Percentiles rank a stretch among this genome's conserved stretches.
These are phyloP conservation scores for Candida tropicalis DNA, from an alignment of 1,139 yeast genomes.

Conservation along the genomic window DNA sequence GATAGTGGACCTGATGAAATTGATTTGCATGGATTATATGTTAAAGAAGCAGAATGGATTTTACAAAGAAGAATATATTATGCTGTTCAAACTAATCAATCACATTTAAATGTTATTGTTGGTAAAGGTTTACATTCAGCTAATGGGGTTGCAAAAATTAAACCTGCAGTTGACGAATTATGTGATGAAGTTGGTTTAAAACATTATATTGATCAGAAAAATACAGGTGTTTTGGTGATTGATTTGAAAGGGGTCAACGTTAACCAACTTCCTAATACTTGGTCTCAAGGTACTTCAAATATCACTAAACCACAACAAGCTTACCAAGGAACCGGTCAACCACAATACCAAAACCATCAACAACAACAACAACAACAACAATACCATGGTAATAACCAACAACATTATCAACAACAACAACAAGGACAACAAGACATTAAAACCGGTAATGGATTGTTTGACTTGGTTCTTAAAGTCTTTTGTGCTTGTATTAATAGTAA, in stretches of 20 bases:
- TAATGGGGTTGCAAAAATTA: conserved; percentile 80
- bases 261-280: conserved; percentile 51
- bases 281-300: conserved; percentile 34
- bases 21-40: conserved; percentile 89
- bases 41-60: conserved; percentile 82
- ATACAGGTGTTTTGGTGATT: conserved; percentile 79
- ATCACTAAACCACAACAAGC: conserved; percentile 31
- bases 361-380: conserved; percentile 25
- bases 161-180: conserved; percentile 83
- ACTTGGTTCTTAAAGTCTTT: conserved; percentile 32
- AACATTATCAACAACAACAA: conserved; percentile 24
- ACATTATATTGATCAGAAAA: conserved; percentile 65
- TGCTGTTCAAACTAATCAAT: conserved; percentile 62
- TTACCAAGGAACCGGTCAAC: conserved; percentile 29
- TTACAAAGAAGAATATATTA: conserved; percentile 74
- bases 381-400: conserved; percentile 19
- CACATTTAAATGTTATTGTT: conserved; percentile 67
- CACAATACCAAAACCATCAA: conserved; percentile 32
- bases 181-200: conserved; percentile 66
- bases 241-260: conserved; percentile 49
- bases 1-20: conserved; percentile 85
- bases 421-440: conserved; percentile 19
- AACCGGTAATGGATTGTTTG: conserved; percentile 29
- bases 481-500: conserved; percentile 33
- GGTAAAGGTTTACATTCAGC: conserved; percentile 93